Conservation (phyloP, 306 rosid genomes). For the Sechiopsis laciniata region DNA sequence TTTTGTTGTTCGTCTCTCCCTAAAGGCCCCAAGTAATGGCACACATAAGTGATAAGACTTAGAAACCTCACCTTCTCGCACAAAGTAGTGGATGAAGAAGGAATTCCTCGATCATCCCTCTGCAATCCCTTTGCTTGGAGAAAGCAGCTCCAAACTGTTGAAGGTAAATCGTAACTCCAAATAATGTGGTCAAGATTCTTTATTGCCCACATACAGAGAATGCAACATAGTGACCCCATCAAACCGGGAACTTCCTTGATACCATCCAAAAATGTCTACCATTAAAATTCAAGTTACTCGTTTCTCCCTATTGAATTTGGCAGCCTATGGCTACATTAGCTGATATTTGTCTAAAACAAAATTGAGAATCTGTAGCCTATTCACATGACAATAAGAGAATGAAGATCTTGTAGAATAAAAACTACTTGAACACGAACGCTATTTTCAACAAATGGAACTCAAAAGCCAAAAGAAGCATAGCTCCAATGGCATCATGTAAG, state of each 20-base stretch:
- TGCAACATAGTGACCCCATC: no score
- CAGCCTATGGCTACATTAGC: not conserved
- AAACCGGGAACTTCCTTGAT: not conserved
- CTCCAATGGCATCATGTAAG: no score
- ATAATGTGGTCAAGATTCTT: not conserved
- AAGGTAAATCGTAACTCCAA: not conserved
- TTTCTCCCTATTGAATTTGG: conserved; percentile 1
- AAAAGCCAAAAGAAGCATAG: no score
- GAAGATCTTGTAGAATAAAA: not conserved
- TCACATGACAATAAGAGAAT: not conserved
- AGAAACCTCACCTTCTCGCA: not conserved
- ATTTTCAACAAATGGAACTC: not conserved
- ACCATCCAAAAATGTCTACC: not conserved
- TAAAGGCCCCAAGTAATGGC: not conserved
- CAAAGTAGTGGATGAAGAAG: not conserved
- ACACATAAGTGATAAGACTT: not conserved
- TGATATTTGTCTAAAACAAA: not conserved
- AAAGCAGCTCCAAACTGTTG: not conserved
- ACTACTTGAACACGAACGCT: not conserved
- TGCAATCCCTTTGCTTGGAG: not conserved
- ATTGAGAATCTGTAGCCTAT: not conserved
- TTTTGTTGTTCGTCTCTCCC: not conserved
- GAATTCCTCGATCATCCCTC: not conserved
- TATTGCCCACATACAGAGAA: not conserved
- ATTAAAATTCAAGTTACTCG: not conserved